Evolutionary conservation across 2,329 filamentous ascomycete species (phyloP).

Genomic region (Ophidiomyces ophidiicola): DNA sequence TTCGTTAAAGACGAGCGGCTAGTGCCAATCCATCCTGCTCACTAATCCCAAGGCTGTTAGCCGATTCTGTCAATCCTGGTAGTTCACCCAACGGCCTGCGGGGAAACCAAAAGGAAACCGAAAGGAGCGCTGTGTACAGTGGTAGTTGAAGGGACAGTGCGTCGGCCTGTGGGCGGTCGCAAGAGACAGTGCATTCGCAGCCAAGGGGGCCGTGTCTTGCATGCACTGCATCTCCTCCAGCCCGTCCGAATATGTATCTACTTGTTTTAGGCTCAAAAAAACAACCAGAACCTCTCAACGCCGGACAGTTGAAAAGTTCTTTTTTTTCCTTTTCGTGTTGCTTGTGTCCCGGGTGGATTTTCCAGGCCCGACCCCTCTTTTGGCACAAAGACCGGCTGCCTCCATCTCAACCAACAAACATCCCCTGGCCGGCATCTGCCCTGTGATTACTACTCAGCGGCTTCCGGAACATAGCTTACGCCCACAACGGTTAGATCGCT

Average conservation of each 20-base stretch:
- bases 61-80: slow-evolving; percentile 7
- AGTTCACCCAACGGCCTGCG: slow-evolving; percentile 3
- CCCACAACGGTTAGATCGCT: slow-evolving; percentile 3
- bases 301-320: slow-evolving; percentile 1
- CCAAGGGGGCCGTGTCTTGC: slow-evolving; percentile 1
- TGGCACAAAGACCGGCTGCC: background rate
- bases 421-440: background rate
- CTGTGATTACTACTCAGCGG: slow-evolving; percentile 2
- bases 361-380: background rate
- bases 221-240: slow-evolving; percentile 6
- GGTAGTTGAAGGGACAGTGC: slow-evolving; percentile 3
- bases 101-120: background rate
- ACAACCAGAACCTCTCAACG: background rate
- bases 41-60: slow-evolving; percentile 6
- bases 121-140: background rate
- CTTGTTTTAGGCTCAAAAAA: slow-evolving; percentile 5
- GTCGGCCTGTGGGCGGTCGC: slow-evolving; percentile 6
- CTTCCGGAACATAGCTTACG: too few relatives aligned
- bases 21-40: background rate
- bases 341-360: background rate
- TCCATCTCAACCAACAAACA: background rate
- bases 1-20: slow-evolving; percentile 8
- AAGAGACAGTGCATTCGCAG: slow-evolving; percentile 2
- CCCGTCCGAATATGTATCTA: background rate
- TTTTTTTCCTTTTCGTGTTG: background rate